Percentiles rank a stretch among this genome's conserved stretches.
Evolutionary conservation across 805 yeast species (phyloP).

Genomic region (Metschnikowia colocasiae): DNA sequence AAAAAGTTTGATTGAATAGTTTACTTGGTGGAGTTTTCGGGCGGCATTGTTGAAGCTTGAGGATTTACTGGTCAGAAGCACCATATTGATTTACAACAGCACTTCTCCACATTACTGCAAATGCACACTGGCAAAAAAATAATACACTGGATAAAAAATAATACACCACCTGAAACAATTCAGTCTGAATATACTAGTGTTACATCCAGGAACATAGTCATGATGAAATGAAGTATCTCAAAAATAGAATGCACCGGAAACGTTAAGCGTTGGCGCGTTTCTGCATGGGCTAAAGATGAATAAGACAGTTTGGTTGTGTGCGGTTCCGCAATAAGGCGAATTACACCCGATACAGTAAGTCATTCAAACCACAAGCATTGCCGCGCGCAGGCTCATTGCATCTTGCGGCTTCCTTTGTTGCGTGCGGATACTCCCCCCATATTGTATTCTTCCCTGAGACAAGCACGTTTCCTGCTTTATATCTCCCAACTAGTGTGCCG

Average conservation of each 20-base stretch:
- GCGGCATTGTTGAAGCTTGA: too few species aligned
- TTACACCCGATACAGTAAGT: not conserved
- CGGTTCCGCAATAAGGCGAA: not conserved
- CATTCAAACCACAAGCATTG: not conserved
- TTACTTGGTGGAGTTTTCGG: too few species aligned
- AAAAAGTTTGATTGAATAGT: too few species aligned
- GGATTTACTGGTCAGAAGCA: too few species aligned
- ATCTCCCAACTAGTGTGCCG: not conserved
- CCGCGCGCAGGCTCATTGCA: conserved; percentile 2
- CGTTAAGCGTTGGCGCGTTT: not conserved
- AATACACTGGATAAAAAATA: not conserved
- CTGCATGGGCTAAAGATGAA: conserved; percentile 1
- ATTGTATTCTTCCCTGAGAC: not conserved
- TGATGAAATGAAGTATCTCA: not conserved
- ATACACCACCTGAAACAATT: not conserved
- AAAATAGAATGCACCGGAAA: not conserved
- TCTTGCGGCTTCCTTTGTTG: not conserved
- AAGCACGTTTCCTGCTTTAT: not conserved
- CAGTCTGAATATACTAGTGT: too few species aligned
- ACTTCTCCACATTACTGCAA: not conserved
- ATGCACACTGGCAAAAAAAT: not conserved
- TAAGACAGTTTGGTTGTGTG: not conserved
- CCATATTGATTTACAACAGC: not conserved
- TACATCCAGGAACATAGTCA: not conserved
- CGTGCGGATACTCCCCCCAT: not conserved